Percentiles rank a stretch among this genome's conserved stretches.
Evolutionary conservation across 139 green algal species (phyloP).

Genomic region (Chlamydomonas sp.): DNA sequence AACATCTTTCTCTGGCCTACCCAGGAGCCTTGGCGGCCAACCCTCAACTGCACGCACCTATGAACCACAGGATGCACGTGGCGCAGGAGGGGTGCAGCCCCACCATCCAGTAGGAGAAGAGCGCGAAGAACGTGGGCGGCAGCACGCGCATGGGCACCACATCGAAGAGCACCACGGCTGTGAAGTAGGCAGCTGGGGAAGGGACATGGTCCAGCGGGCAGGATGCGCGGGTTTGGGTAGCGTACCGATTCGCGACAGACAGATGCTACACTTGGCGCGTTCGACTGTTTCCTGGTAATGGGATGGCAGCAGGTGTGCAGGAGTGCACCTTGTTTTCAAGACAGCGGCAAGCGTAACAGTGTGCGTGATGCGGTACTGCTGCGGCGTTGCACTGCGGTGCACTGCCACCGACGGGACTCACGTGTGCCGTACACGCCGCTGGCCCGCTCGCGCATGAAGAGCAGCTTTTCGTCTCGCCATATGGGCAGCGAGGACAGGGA

Average conservation of each 20-base stretch:
- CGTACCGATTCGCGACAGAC: too few relatives aligned
- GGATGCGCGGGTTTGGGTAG: not conserved
- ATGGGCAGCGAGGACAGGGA: slow-evolving; percentile 76
- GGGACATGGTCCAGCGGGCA: too few relatives aligned
- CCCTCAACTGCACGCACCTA: slow-evolving; percentile 18
- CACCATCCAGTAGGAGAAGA: slow-evolving; percentile 72
- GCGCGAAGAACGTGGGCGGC: slow-evolving; percentile 76
- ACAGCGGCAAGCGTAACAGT: not conserved
- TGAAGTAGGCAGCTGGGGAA: slow-evolving; percentile 62
- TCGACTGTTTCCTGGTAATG: too few relatives aligned
- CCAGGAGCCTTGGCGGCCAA: not conserved
- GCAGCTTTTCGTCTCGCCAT: slow-evolving; percentile 75
- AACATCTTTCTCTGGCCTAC: too few relatives aligned
- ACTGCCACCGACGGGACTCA: slow-evolving; percentile 13
- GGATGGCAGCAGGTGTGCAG: too few relatives aligned
- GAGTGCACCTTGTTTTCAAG: not conserved
- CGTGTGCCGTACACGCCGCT: slow-evolving; percentile 57
- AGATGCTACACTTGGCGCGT: too few relatives aligned
- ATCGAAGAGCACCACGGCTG: slow-evolving; percentile 72
- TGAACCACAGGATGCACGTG: slow-evolving; percentile 68
- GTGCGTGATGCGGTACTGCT: not conserved
- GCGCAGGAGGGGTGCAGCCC: slow-evolving; percentile 68
- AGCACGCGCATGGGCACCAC: slow-evolving; percentile 73
- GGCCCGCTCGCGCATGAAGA: slow-evolving; percentile 72
- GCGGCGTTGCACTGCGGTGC: slow-evolving; percentile 41